These are phyloP conservation scores for Rheum nobile DNA, from an alignment of 148 eudicot genomes.

Conservation along the genomic window DNA sequence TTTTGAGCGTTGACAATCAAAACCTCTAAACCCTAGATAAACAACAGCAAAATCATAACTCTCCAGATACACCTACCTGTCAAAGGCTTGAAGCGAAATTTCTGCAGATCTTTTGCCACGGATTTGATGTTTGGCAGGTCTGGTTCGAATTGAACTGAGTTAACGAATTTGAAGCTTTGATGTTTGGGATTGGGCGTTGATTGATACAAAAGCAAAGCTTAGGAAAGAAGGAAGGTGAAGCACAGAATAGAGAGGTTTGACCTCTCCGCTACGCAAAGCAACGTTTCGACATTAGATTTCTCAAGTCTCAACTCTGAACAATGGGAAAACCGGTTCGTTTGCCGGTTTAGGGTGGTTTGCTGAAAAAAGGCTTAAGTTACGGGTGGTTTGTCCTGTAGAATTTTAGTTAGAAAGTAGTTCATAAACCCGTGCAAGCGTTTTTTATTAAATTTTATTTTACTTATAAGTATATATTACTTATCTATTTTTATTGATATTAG, in stretches of 20 bases:
- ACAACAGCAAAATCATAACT: neutral
- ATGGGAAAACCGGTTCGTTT: neutral
- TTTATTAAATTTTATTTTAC: too few relatives aligned
- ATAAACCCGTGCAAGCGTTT: too few relatives aligned
- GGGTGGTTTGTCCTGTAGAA: too few relatives aligned
- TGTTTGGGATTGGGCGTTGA: neutral
- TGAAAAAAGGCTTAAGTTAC: too few relatives aligned
- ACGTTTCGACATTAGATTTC: neutral
- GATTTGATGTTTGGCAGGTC: neutral
- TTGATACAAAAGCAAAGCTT: neutral
- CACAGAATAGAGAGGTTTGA: neutral
- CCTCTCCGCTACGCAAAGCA: neutral
- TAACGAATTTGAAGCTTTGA: neutral
- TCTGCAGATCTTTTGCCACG: neutral
- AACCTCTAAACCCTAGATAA: neutral
- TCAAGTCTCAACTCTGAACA: neutral
- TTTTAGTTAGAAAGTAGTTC: too few relatives aligned
- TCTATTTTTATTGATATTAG: too few relatives aligned
- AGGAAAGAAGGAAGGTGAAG: neutral
- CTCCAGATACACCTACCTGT: conserved; percentile 1
- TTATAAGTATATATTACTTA: too few relatives aligned
- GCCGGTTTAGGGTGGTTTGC: neutral
- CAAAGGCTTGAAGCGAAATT: neutral
- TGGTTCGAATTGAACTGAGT: neutral
- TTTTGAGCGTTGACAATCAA: neutral